Evolutionary conservation across 331 rosid genomes (phyloP), one percentile per base, ranked within the genome.

Genomic region (Pyrus hybrid): DNA sequence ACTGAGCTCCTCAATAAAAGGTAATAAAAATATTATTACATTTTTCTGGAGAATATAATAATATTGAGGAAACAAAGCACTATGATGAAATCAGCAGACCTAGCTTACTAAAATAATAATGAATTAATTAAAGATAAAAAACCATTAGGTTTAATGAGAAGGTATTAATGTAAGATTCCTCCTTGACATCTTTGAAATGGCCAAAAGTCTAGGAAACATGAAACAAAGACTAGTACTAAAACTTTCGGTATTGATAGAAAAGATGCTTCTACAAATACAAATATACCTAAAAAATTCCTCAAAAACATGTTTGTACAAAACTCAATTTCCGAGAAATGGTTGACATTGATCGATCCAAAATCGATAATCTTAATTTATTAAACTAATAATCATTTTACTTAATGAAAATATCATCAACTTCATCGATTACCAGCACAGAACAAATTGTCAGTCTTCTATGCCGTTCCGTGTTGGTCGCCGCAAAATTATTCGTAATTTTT

Each of bases 191-290:
- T 87, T 81, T 74, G 58, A 76, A 75, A 62, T 73, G 32, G 32
- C 58, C 77, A 72, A 72, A 35, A 77, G 77, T 78, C 37, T 71
- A 68, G 77, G 77, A 63, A 57, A 67, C 23, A 77, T 67, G 30
- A 65, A 74, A 69, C 82, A 66, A 49, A 49, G 73, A 76, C 56
- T 73, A 80, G 54, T 82, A 47, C 54, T 14, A 41, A 41, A 41
- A 11, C 47, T 41, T 5, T 41, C 47, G 47, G 14, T 41, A 41
- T 41, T 41, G 14, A 41, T 49, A 6, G 18, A 41, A 41, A 16
- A 81, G 85, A 85, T 85, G 86, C 80, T 84, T 85, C 92, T 60
- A 62, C 57, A 67, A 77, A 58, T 79, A 79, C 85, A 77, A 79
- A 80, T 75, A 81, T 79, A 76, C 57, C 57, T 7, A 25, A 21